Conservation (phyloP, 140 eudicot species). For the Oenanthe javanica region DNA sequence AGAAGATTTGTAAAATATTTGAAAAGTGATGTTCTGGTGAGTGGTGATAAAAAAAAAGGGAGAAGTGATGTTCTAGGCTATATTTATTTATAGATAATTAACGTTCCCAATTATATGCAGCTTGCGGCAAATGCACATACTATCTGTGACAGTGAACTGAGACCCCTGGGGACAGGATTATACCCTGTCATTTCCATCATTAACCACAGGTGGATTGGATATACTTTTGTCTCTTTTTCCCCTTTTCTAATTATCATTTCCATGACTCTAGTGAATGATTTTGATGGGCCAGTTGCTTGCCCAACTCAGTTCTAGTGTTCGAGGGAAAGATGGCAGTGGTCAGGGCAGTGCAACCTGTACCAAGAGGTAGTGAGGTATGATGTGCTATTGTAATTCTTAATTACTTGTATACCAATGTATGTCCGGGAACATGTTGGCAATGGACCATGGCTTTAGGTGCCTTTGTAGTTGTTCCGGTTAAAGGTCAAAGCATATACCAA, state of each 20-base stretch:
- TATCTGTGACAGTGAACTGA: conserved; percentile 82
- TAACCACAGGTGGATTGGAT: conserved; percentile 69
- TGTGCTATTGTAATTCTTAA: conserved; percentile 7
- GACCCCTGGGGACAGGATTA: conserved; percentile 88
- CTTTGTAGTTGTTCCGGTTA: background rate
- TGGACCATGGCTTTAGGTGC: background rate
- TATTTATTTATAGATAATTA: background rate
- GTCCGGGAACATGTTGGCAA: background rate
- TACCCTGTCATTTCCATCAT: conserved; percentile 76
- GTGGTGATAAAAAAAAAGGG: too few relatives aligned
- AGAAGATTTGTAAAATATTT: background rate
- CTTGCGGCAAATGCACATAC: conserved; percentile 94
- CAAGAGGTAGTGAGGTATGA: conserved; percentile 89
- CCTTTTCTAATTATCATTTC: background rate
- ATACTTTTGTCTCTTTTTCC: background rate
- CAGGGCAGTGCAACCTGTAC: conserved; percentile 74
- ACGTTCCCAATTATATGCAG: conserved; percentile 31
- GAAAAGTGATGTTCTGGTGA: too few relatives aligned
- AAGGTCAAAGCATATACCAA: background rate
- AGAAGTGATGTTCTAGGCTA: background rate
- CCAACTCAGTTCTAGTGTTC: conserved; percentile 84
- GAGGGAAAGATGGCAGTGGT: conserved; percentile 81
- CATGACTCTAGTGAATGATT: conserved; percentile 5
- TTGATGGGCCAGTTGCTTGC: conserved; percentile 68
- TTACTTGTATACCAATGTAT: background rate